phyloP scores from a whole-genome alignment of 2,329 filamentous ascomycete species.

The Ascochyta pisi region DNA sequence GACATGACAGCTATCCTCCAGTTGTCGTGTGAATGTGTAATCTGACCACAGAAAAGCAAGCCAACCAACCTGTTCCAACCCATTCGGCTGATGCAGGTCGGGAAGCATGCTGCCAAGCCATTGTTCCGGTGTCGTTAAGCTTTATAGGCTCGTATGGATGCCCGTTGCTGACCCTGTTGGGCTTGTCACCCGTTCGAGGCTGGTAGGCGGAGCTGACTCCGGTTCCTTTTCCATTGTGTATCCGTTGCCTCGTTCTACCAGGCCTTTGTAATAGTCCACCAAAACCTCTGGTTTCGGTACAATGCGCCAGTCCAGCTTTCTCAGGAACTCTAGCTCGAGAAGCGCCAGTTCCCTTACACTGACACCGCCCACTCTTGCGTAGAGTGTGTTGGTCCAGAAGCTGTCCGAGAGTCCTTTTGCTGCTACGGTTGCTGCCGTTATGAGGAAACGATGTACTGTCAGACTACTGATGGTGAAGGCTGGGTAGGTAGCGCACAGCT shows the following conservation, averaged over 20 bases:
- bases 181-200: constrained; percentile 15
- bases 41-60: background rate
- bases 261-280: constrained; percentile 88
- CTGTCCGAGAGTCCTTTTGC: constrained; percentile 95
- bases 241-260: constrained; percentile 73
- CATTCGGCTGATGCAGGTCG: background rate
- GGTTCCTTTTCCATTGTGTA: constrained; percentile 58
- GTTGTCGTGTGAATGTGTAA: background rate
- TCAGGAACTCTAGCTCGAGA: constrained; percentile 90
- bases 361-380: constrained; percentile 91
- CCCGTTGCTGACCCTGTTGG: constrained; percentile 31
- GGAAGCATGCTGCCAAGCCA: constrained; percentile 7
- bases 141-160: constrained; percentile 30
- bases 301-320: constrained; percentile 93
- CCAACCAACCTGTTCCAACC: background rate
- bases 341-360: constrained; percentile 88
- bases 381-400: constrained; percentile 98
- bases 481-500: constrained; percentile 87
- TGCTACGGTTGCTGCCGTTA: constrained; percentile 92
- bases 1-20: background rate
- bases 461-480: constrained; percentile 96
- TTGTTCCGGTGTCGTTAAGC: constrained; percentile 5
- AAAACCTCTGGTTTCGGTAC: constrained; percentile 93
- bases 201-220: constrained; percentile 21
- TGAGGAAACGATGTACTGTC: constrained; percentile 96